These are phyloP conservation scores for Inga oerstediana DNA, from an alignment of 306 rosid species.

Conservation along the genomic window DNA sequence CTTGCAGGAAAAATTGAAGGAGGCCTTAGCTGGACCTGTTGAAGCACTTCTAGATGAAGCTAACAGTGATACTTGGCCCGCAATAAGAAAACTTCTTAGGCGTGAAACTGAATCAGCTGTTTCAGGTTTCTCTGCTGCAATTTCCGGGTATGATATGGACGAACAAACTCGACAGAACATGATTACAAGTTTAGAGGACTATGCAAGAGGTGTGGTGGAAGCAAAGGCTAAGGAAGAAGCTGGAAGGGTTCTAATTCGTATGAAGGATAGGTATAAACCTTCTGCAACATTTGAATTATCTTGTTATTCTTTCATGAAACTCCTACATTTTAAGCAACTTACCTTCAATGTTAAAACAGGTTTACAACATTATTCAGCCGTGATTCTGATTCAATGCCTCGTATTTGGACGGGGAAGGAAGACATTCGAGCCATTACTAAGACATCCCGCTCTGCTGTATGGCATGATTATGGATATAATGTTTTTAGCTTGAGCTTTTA, in stretches of 20 bases:
- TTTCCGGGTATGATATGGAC: slow-evolving; percentile 67
- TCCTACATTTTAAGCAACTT: slow-evolving; percentile 29
- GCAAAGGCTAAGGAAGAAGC: slow-evolving; percentile 89
- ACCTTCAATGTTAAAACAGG: slow-evolving; percentile 54
- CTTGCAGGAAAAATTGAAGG: slow-evolving; percentile 77
- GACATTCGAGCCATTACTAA: slow-evolving; percentile 84
- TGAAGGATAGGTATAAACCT: slow-evolving; percentile 81
- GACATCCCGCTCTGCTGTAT: slow-evolving; percentile 78
- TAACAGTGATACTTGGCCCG: slow-evolving; percentile 77
- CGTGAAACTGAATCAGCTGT: slow-evolving; percentile 78
- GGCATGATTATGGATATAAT: slow-evolving; percentile 31
- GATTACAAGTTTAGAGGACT: slow-evolving; percentile 48
- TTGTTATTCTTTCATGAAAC: not conserved
- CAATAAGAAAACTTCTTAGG: slow-evolving; percentile 67
- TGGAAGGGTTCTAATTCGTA: slow-evolving; percentile 71
- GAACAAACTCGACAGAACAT: slow-evolving; percentile 51
- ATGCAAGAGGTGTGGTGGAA: slow-evolving; percentile 78
- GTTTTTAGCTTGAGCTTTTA: slow-evolving; percentile 15
- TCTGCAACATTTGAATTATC: slow-evolving; percentile 21
- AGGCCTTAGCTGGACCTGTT: slow-evolving; percentile 74
- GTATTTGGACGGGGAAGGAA: slow-evolving; percentile 89
- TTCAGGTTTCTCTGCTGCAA: slow-evolving; percentile 64
- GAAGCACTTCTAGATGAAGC: slow-evolving; percentile 87
- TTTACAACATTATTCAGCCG: slow-evolving; percentile 76
- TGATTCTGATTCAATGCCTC: slow-evolving; percentile 93